These are phyloP conservation scores for Sclerotinia borealis DNA, from an alignment of 2,329 filamentous ascomycete genomes.

Conservation along the genomic window DNA sequence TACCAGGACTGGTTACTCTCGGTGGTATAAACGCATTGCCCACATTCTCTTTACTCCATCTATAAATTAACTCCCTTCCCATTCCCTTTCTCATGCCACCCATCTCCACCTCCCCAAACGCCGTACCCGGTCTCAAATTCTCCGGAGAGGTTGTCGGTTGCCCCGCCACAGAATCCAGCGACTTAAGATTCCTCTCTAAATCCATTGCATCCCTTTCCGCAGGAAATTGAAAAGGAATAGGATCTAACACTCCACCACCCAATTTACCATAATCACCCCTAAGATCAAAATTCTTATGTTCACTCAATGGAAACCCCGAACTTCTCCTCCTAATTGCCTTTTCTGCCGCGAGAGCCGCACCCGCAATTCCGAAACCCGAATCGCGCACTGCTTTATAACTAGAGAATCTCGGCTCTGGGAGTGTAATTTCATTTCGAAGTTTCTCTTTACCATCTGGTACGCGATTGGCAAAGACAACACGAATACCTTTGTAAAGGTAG, in stretches of 20 bases:
- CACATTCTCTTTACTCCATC: constrained; percentile 59
- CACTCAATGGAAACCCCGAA: constrained; percentile 40
- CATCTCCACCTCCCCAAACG: neutral
- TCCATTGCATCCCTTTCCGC: constrained; percentile 13
- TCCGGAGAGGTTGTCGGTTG: neutral
- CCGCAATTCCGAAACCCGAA: constrained; percentile 33
- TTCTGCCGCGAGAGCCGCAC: constrained; percentile 50
- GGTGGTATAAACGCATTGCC: constrained; percentile 45
- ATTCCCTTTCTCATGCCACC: constrained; percentile 22
- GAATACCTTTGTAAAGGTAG: constrained; percentile 85
- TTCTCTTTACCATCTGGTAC: constrained; percentile 94
- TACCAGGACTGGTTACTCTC: constrained; percentile 26
- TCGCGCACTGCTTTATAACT: constrained; percentile 59
- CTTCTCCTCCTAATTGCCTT: constrained; percentile 54
- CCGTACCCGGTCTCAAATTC: neutral
- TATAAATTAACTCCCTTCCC: constrained; percentile 49
- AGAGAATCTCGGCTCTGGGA: constrained; percentile 81
- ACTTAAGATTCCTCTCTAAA: neutral
- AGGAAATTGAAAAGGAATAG: constrained; percentile 45
- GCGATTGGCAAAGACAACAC: constrained; percentile 93
- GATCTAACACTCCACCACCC: constrained; percentile 33
- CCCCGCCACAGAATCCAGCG: neutral
- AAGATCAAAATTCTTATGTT: constrained; percentile 23
- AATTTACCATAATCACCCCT: constrained; percentile 29
- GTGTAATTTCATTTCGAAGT: constrained; percentile 80